Percentiles rank a stretch among this genome's conserved stretches.
Evolutionary conservation across 495 filamentous ascomycete species (phyloP).

Genomic region (Letharia lupina): DNA sequence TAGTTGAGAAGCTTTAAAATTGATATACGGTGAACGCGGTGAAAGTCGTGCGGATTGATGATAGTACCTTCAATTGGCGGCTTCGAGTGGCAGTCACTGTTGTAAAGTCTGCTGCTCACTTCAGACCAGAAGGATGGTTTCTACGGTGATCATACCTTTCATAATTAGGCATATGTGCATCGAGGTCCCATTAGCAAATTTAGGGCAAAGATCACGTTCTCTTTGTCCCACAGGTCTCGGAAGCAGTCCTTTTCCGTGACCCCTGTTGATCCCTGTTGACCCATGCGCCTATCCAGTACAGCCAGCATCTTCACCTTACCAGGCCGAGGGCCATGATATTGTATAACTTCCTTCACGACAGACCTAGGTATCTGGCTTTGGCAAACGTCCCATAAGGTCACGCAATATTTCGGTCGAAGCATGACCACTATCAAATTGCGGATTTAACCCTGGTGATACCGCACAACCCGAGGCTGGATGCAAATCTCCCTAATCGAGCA

Average conservation of each 20-base stretch:
- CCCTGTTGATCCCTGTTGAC: constrained; percentile 17
- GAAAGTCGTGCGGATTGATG: neutral
- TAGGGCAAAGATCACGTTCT: constrained; percentile 13
- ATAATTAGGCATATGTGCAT: constrained; percentile 25
- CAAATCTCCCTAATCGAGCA: neutral
- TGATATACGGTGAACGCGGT: neutral
- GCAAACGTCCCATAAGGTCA: neutral
- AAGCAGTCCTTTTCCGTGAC: constrained; percentile 20
- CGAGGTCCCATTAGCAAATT: constrained; percentile 18
- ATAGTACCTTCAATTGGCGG: neutral
- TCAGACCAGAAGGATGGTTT: neutral
- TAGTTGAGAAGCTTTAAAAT: neutral
- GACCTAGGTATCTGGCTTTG: neutral
- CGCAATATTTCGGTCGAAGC: neutral
- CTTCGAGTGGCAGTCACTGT: neutral
- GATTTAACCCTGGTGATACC: neutral
- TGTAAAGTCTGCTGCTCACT: neutral
- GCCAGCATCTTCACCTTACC: neutral
- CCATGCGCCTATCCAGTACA: neutral
- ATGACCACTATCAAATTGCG: neutral
- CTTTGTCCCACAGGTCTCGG: constrained; percentile 24
- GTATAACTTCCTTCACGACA: neutral
- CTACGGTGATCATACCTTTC: constrained; percentile 5
- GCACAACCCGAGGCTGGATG: neutral
- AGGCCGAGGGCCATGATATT: neutral